Base-by-base conservation (phyloP, 225 moss, liverwort and hornwort species). In the Ulota crispa region DNA sequence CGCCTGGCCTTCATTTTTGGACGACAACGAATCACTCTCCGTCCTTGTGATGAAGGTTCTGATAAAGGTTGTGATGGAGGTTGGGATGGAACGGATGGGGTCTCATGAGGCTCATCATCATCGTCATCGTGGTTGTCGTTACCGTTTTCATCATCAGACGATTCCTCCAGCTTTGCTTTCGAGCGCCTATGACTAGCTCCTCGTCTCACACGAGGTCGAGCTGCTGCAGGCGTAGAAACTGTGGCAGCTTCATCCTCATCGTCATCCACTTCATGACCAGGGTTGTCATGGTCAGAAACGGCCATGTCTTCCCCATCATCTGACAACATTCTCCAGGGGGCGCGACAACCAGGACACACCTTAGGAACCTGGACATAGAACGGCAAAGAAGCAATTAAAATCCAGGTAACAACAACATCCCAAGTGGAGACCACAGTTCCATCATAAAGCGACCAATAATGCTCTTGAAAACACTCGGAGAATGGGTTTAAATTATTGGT, bases 291-390 rank as follows among this genome's bases (percentile, higher is more conserved):
- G 61, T 90, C 84, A n/a, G 80, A 74, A 67, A 21, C 77, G 61
- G 63, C 63, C 20, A 36, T 65, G 62, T 57, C 84, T 56, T 82
- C 59, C 66, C 54, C 83, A 79, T 76, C 73, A 50, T 66, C 66
- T 81, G 90, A 39, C 69, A 57, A 28, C 79, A 87, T 80, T 68
- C 79, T 83, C 95, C 95, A 95, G 32, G 83, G 84, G 43, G 91
- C 86, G 54, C 83, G 69, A 89, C 95, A 95, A 26, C 83, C 75
- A 30, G 93, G 91, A 78, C 95, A 95, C 27, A 92, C 89, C 88
- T 62, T 92, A 7, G 86, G 77, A 74, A 68, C 80, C 90, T 85
- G 88, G 64, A 83, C 76, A 83, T 64, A 56, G 42, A 31, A 56
- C 24, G 31, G 13, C 32, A 24, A 21, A 74, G 53, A 41, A 67